Base-by-base conservation (phyloP, 2,329 filamentous ascomycete genomes). In the Verruconis gallopava region DNA sequence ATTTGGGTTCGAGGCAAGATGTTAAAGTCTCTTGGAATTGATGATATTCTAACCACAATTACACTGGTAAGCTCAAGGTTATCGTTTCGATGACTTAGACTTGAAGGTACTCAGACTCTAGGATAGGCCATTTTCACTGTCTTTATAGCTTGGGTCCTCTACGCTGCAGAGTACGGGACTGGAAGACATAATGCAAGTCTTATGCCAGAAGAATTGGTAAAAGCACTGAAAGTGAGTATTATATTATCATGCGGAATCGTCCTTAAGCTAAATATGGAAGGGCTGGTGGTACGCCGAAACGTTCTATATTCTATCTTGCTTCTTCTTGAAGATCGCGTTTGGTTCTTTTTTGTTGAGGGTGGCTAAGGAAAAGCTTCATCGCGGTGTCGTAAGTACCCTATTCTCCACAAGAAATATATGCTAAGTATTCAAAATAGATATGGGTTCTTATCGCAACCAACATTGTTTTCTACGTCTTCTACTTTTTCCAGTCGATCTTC, bases 341-440 rank as follows among this genome's bases (percentile, higher is more conserved):
- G 44, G 44, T 5, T 11, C 21, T 3, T 43, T 40, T 20, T 40
- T 46, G n/a, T 20, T 46, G 15, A 32, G 44, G 5, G 19, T 46
- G 6, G 44, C 44, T 4, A 22, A 20, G 12, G 18, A 30, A 14
- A 35, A 28, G n/a, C 4, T 25, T 6, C 41, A 46, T 32, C 18
- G 40, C 14, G 4, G 28, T n/a, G 39, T 44, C 14, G 19, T 46
- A 17, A 21, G 34, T 17, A 33, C 11, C n/a, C n/a, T n/a, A n/a
- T n/a, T n/a, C n/a, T n/a, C n/a, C n/a, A n/a, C n/a, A n/a, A n/a
- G n/a, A n/a, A n/a, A n/a, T n/a, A n/a, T n/a, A n/a, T n/a, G n/a
- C n/a, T n/a, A n/a, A n/a, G n/a, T n/a, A n/a, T n/a, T n/a, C n/a
- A n/a, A n/a, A n/a, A n/a, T n/a, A 30, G 25, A 30, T 30, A 9